These are phyloP conservation scores for Physcia stellaris DNA, from an alignment of 495 filamentous ascomycete species.

Conservation along the genomic window DNA sequence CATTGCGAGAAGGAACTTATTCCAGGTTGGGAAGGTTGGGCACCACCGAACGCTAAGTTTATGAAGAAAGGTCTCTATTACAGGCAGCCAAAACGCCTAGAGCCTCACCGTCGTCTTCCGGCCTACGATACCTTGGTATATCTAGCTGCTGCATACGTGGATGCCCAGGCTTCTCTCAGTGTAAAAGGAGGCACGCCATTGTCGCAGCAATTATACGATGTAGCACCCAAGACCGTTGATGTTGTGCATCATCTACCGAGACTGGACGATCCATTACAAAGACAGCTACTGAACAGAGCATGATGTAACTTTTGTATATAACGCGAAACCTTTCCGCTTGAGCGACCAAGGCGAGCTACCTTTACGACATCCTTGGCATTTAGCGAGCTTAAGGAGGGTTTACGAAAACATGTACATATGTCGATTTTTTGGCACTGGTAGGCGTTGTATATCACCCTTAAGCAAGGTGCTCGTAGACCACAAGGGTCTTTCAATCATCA, in stretches of 20 bases:
- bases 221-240: constrained; percentile 36
- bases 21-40: constrained; percentile 63
- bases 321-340: no score
- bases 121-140: constrained; percentile 40
- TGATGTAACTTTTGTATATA: no score
- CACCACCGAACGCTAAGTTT: no score
- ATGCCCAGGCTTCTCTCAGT: constrained; percentile 19
- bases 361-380: no score
- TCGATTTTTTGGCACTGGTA: no score
- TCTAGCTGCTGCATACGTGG: constrained; percentile 33
- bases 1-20: constrained; percentile 63
- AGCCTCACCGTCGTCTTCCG: constrained; percentile 21
- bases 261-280: constrained; percentile 26
- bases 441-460: no score
- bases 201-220: constrained; percentile 21
- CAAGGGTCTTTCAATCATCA: no score
- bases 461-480: no score
- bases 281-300: constrained; percentile 8
- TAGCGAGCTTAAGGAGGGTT: no score
- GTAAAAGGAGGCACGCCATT: constrained; percentile 20
- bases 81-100: constrained; percentile 13
- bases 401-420: no score
- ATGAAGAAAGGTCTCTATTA: constrained; percentile 11
- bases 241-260: constrained; percentile 41
- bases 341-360: no score